Conservation (phyloP, 345 rosid species). For the Camelina neglecta region DNA sequence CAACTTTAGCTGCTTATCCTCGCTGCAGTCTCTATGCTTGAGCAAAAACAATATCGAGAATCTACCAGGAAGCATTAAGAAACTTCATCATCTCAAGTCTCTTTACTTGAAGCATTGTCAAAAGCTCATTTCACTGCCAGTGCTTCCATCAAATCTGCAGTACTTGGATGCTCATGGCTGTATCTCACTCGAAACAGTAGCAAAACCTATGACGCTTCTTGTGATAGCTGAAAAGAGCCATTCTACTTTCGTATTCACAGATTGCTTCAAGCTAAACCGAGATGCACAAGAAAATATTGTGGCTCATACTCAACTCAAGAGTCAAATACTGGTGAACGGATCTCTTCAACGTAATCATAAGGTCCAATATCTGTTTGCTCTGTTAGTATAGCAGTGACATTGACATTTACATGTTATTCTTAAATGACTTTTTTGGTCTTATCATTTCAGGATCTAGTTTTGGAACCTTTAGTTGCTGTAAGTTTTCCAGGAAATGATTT, state of each 20-base stretch:
- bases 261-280: constrained; percentile 41
- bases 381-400: not conserved
- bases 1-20: constrained; percentile 34
- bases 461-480: constrained; percentile 27
- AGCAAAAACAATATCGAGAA: constrained; percentile 37
- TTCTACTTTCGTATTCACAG: constrained; percentile 36
- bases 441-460: constrained; percentile 34
- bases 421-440: not conserved
- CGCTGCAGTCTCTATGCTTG: constrained; percentile 35
- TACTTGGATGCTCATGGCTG: constrained; percentile 46
- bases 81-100: constrained; percentile 35
- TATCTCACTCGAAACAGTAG: constrained; percentile 35
- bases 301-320: constrained; percentile 44
- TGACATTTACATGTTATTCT: not conserved
- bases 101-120: constrained; percentile 41
- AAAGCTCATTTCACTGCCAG: constrained; percentile 34
- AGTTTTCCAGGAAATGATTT: constrained; percentile 42
- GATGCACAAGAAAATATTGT: constrained; percentile 37
- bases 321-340: constrained; percentile 29
- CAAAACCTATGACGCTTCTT: constrained; percentile 33
- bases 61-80: constrained; percentile 42
- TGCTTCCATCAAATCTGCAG: constrained; percentile 41
- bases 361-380: constrained; percentile 22
- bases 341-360: constrained; percentile 37
- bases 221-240: constrained; percentile 24